A percentile compares a stretch with the other conserved stretches of the same genome.
phyloP scores from a whole-genome alignment of 164 flowering plant genomes.

The Umbellularia californica region DNA sequence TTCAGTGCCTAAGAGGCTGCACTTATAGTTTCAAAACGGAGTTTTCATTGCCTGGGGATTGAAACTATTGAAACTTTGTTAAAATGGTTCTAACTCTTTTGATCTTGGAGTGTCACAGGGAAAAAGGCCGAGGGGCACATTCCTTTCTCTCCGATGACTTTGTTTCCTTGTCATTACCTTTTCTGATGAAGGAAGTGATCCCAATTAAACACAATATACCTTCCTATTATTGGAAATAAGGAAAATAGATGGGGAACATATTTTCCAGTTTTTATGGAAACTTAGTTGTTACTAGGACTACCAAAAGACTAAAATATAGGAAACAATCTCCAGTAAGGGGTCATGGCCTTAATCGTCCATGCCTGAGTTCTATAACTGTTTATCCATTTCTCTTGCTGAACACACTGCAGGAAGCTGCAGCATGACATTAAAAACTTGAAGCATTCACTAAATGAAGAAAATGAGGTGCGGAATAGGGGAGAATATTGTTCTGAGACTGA shows the following conservation, averaged over 20 bases:
- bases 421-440: slow-evolving; percentile 51
- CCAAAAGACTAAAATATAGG: no score
- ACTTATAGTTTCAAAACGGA: background rate
- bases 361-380: background rate
- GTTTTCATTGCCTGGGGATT: background rate
- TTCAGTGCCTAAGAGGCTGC: background rate
- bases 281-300: no score
- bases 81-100: background rate
- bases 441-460: slow-evolving; percentile 24
- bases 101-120: no score
- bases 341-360: background rate
- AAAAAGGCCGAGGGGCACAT: no score
- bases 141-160: no score
- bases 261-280: no score
- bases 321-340: no score
- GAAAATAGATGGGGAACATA: no score
- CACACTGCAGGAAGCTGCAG: slow-evolving; percentile 57
- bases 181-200: no score
- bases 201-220: no score
- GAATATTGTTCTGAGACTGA: slow-evolving; percentile 86
- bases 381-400: slow-evolving; percentile 3
- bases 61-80: background rate
- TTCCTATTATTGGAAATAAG: no score
- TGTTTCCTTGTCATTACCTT: no score
- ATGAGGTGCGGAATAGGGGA: slow-evolving; percentile 18